Conservation (phyloP, 202 grass and related monocot genomes). For the Zoysia matrella region DNA sequence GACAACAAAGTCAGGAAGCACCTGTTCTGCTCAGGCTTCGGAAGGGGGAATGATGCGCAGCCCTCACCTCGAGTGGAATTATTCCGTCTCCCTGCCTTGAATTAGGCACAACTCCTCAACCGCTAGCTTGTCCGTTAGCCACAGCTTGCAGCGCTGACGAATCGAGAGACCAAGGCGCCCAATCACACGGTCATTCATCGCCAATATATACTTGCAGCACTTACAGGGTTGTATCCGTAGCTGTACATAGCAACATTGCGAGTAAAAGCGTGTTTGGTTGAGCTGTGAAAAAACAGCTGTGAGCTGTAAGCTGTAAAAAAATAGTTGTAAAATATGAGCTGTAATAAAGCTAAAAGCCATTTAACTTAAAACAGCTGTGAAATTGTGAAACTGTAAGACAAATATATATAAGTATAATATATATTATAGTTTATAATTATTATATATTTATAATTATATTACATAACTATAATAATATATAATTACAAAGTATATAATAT, state of each 20-base stretch:
- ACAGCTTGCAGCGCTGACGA: conserved; percentile 13
- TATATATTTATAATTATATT: too few species aligned
- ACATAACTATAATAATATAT: too few species aligned
- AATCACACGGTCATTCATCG: neutral
- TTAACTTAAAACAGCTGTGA: too few species aligned
- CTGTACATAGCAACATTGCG: conserved; percentile 23
- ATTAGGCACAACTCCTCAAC: neutral
- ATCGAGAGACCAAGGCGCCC: neutral
- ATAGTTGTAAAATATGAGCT: too few species aligned
- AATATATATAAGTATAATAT: too few species aligned
- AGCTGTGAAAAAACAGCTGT: too few species aligned
- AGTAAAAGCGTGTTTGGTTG: too few species aligned
- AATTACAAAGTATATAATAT: too few species aligned
- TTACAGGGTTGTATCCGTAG: conserved; percentile 2
- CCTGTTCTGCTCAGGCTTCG: neutral
- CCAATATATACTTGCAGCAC: neutral
- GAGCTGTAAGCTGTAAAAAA: too few species aligned
- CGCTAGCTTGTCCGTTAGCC: conserved; percentile 33
- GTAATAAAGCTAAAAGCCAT: too few species aligned
- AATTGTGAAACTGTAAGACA: too few species aligned
- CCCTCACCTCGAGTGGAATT: conserved; percentile 2
- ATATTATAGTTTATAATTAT: too few species aligned
- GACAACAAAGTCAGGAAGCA: conserved; percentile 29
- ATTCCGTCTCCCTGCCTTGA: conserved; percentile 31
- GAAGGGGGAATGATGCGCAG: neutral